These are phyloP conservation scores for Tillandsia leiboldiana DNA, from an alignment of 176 grass and related monocot species.

Conservation along the genomic window DNA sequence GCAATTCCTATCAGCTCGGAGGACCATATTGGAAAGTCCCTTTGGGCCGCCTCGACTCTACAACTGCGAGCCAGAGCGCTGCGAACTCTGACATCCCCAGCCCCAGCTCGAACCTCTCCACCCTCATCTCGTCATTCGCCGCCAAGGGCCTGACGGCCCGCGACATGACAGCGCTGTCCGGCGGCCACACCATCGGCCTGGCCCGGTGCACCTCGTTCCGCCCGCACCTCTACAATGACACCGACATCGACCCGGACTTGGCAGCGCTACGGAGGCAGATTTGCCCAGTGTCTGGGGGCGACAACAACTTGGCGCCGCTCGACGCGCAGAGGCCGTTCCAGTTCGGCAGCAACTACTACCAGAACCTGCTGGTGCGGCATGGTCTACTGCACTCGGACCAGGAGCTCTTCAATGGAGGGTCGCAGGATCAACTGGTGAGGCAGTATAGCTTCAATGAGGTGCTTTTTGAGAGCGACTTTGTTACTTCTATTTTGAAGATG, in stretches of 20 bases:
- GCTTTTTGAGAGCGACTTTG: slow-evolving; percentile 40
- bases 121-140: slow-evolving; percentile 43
- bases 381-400: slow-evolving; percentile 66
- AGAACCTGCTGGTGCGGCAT: slow-evolving; percentile 23
- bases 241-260: slow-evolving; percentile 43
- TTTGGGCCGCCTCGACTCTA: slow-evolving; percentile 50
- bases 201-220: slow-evolving; percentile 62
- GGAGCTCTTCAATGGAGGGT: slow-evolving; percentile 49
- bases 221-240: slow-evolving; percentile 57
- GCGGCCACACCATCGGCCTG: slow-evolving; percentile 75
- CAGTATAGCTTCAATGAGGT: slow-evolving; percentile 31
- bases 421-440: slow-evolving; percentile 30
- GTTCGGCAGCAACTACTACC: slow-evolving; percentile 76
- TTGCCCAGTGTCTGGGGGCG: slow-evolving; percentile 27
- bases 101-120: slow-evolving; percentile 29
- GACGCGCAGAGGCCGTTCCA: slow-evolving; percentile 25
- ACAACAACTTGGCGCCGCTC: slow-evolving; percentile 44
- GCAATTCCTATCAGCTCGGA: slow-evolving; percentile 33
- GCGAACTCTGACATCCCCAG: slow-evolving; percentile 67
- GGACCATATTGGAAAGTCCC: slow-evolving; percentile 63
- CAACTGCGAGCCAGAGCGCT: slow-evolving; percentile 48
- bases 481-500: slow-evolving; percentile 51
- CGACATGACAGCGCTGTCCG: slow-evolving; percentile 73
- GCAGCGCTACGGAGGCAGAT: slow-evolving; percentile 17
- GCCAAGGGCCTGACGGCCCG: slow-evolving; percentile 47